Evolutionary conservation across 768 basidiomycete genomes (phyloP), one percentile per base, ranked within the genome.

Genomic region (Russula lepida): DNA sequence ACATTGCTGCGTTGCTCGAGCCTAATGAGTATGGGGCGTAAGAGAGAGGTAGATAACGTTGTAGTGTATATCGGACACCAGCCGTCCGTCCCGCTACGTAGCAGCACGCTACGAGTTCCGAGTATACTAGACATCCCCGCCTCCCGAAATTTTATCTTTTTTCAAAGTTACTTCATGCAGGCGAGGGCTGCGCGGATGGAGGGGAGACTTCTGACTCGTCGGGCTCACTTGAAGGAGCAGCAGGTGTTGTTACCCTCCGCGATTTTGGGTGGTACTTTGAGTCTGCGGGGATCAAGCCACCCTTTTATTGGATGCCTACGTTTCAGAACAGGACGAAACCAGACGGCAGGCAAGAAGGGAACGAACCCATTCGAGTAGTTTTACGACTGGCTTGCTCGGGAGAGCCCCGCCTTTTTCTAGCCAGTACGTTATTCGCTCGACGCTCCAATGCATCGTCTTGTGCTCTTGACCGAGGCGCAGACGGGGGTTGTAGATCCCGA

Each of bases 401-500:
- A 81, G 72, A 35, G 95, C 95, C 0, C 94, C 95, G 37, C 64
- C 66, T 19, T 87, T 83, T 35, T 79, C 79, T 41, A 98, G 73
- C 95, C 95, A 98, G 69, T 90, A 92, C 60, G 80, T 79, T 71
- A 98, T 91, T 70, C 95, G 83, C 67, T 90, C 86, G 27, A 87
- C 85, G 72, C 92, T 93, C 94, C 95, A 98, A 67, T 86, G 81
- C 58, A 98, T 78, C 35, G 81, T 84, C 74, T 94, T 95, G 66
- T 82, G 78, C 25, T 75, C 72, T 60, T 77, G 72, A 39, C 77
- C 80, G 19, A 70, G 76, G 53, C 72, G 72, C 49, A 83, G 73
- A 64, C 79, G 83, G 4, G 92, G 93, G 72, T 91, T 78, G 76
- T 89, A 97, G 50, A 88, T 78, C 33, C 93, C 95, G 51, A 98